phyloP scores from a whole-genome alignment of 2,329 filamentous ascomycete genomes.

The Cercospora nicotianae region DNA sequence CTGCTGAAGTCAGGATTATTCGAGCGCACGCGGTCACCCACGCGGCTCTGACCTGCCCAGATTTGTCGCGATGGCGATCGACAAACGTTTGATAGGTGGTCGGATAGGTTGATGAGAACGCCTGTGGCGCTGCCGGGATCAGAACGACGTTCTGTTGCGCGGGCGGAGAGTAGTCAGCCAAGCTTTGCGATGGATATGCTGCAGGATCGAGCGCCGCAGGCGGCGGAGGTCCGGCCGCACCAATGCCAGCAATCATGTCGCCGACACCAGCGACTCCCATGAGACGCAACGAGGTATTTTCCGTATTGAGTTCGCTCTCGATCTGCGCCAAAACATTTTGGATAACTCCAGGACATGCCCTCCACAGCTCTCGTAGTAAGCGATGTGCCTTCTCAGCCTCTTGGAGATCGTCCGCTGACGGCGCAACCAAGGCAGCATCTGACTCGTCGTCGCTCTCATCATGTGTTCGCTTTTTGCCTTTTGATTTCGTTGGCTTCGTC shows the following conservation, averaged over 20 bases:
- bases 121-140: constrained; percentile 81
- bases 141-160: constrained; percentile 62
- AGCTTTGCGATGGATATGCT: constrained; percentile 74
- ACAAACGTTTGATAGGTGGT: constrained; percentile 81
- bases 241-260: constrained; percentile 91
- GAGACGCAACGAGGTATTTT: constrained; percentile 81
- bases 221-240: constrained; percentile 81
- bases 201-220: constrained; percentile 72
- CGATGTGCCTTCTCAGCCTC: constrained; percentile 88
- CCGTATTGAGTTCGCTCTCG: constrained; percentile 86
- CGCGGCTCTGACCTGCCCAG: constrained; percentile 73
- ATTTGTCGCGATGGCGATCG: constrained; percentile 83
- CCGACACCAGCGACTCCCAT: constrained; percentile 92
- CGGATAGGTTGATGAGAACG: constrained; percentile 80
- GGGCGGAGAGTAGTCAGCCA: constrained; percentile 43
- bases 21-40: constrained; percentile 84
- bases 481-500: constrained; percentile 53
- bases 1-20: constrained; percentile 87
- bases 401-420: constrained; percentile 79
- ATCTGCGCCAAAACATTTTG: constrained; percentile 92
- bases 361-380: constrained; percentile 88
- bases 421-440: constrained; percentile 45
- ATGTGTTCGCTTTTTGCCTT: constrained; percentile 38
- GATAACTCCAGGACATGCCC: constrained; percentile 81
- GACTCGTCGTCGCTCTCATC: constrained; percentile 47